Evolutionary conservation across 306 rosid genomes (phyloP).

Genomic region (Cucumis hystrix): DNA sequence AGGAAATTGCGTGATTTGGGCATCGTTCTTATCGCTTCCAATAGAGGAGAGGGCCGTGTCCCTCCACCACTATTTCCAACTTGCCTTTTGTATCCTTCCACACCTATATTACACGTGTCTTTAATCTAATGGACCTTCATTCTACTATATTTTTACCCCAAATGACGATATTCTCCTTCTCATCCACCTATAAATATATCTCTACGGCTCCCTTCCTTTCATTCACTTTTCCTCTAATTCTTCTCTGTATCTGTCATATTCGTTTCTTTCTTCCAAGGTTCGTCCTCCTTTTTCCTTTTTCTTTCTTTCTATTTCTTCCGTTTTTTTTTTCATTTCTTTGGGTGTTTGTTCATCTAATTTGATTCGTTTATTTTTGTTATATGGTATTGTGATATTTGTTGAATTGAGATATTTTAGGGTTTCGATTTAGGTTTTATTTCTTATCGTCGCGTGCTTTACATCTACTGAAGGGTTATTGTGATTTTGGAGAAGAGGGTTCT

Average conservation of each 20-base stretch:
- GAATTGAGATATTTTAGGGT: background rate
- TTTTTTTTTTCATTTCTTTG: background rate
- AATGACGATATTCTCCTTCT: background rate
- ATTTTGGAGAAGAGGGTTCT: background rate
- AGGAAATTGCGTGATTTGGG: background rate
- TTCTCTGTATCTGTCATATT: background rate
- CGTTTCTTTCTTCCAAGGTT: background rate
- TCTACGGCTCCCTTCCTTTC: background rate
- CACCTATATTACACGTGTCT: background rate
- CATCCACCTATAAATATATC: background rate
- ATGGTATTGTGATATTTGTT: background rate
- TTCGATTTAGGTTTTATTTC: background rate
- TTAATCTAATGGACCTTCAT: background rate
- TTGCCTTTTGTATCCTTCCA: background rate
- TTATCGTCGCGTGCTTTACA: background rate
- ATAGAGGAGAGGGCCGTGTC: background rate
- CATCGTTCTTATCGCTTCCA: background rate
- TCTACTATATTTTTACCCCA: background rate
- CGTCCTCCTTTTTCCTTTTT: background rate
- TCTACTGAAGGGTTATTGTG: background rate
- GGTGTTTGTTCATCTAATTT: background rate
- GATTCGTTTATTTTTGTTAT: background rate
- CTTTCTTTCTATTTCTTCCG: background rate
- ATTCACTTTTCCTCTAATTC: background rate
- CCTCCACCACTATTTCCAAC: background rate